Evolutionary conservation across 805 yeast genomes (phyloP), one percentile per base, ranked within the genome.

Genomic region (Hanseniaspora occidentalis): DNA sequence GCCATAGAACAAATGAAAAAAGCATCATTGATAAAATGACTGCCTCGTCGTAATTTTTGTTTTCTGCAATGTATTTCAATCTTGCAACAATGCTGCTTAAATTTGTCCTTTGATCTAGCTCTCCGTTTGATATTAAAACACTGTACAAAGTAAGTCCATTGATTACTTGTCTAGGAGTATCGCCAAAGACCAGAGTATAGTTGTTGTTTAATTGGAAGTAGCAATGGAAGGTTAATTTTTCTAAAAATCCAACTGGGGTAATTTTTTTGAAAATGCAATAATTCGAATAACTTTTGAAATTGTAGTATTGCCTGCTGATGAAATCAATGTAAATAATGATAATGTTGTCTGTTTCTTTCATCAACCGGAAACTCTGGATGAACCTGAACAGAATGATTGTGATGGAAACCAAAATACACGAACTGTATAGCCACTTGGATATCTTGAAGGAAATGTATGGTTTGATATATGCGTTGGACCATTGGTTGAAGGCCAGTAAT

Each of bases 131-230:
- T 2, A 56, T 45, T 16, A 71, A 52, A 4, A 70, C 73, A 2
- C 76, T 69, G 60, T 68, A 71, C 17, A 80, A 60, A 0, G 96
- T 84, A 48, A 82, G 63, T 21, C 86, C 81, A 53, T 85, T 85
- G 46, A 85, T 72, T 1, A 83, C 78, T 59, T 85, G 95, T 59
- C 96, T 74, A 19, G 96, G 96, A 14, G 86, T 70, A 49, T 85
- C 95, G 0, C 94, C 86, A 35, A 83, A 62, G 8, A 84, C 50
- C 48, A 84, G 69, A 35, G 73, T 62, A 11, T 81, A 50, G 47
- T 75, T 79, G 40, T 73, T 72, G 49, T 80, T 78, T 40, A 80
- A 62, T 37, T 82, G 77, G 46, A 72, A 73, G 57, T 74, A 83
- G 2, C 77, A 69, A 47, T 71, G 71, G 45, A 84, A 73, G 8